A percentile compares a stretch with the other conserved stretches of the same genome.
Evolutionary conservation across 371 early-diverging fungal species (phyloP).

Genomic region (Dinochytrium kinnereticum): DNA sequence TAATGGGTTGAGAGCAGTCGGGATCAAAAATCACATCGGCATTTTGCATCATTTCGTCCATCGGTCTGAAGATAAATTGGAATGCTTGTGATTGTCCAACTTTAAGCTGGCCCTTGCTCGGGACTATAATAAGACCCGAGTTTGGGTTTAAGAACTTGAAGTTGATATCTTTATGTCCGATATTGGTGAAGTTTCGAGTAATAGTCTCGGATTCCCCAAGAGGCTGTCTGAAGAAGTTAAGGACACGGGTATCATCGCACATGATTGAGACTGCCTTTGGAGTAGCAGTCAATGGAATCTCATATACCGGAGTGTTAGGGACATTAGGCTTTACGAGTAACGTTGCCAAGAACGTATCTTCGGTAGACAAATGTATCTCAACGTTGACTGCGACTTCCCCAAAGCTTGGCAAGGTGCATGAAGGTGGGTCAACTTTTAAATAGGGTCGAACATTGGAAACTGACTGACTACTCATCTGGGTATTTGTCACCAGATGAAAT

Average conservation of each 20-base stretch:
- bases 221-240: conserved; percentile 63
- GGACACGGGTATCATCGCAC: conserved; percentile 58
- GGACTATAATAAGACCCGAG: conserved; percentile 44
- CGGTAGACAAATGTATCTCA: conserved; percentile 56
- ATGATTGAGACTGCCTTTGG: conserved; percentile 57
- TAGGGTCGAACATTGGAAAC: conserved; percentile 36
- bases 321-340: conserved; percentile 52
- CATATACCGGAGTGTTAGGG: conserved; percentile 50
- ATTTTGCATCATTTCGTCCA: conserved; percentile 54
- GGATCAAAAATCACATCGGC: conserved; percentile 57
- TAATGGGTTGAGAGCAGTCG: conserved; percentile 60
- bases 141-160: conserved; percentile 50
- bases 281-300: conserved; percentile 59
- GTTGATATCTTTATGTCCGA: conserved; percentile 56
- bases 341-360: conserved; percentile 62
- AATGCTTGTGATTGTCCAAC: conserved; percentile 52
- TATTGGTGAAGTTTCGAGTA: conserved; percentile 57
- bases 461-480: conserved; percentile 55
- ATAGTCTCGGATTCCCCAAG: conserved; percentile 57
- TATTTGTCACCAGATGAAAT: conserved; percentile 53
- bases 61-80: conserved; percentile 56
- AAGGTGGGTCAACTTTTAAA: conserved; percentile 57
- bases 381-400: conserved; percentile 53
- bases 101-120: conserved; percentile 48
- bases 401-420: conserved; percentile 50